Percentiles rank a stretch among this genome's conserved stretches.
Conservation (phyloP, 139 green algal genomes). For the Zygnema circumcarinatum region DNA sequence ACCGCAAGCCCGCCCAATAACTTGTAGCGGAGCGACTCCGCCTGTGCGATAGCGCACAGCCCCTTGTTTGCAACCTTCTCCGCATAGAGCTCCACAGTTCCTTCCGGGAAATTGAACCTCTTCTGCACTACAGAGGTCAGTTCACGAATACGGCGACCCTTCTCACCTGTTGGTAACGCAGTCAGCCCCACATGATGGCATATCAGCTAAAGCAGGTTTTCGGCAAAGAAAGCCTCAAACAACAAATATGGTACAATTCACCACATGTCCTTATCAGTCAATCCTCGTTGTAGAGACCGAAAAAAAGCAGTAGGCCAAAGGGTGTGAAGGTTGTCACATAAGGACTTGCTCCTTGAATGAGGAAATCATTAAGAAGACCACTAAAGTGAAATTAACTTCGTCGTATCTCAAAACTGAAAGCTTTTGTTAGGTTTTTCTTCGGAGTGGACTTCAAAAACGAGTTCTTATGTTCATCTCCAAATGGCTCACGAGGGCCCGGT, state of each 20-base stretch:
- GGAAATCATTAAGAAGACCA: too few species aligned
- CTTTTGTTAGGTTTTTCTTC: too few species aligned
- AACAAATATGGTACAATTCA: constrained; percentile 4
- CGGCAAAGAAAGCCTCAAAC: not conserved
- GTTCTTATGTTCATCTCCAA: too few species aligned
- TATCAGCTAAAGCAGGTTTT: not conserved
- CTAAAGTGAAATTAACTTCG: too few species aligned
- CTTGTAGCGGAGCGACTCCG: constrained; percentile 99
- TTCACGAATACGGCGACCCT: constrained; percentile 97
- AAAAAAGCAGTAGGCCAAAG: too few species aligned
- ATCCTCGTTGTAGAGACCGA: too few species aligned
- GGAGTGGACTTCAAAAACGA: too few species aligned
- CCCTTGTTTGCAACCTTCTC: constrained; percentile 98
- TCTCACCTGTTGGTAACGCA: constrained; percentile 80
- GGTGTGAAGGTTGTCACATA: too few species aligned
- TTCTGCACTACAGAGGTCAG: constrained; percentile 99
- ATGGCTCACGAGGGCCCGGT: too few species aligned
- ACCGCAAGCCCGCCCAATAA: constrained; percentile 97
- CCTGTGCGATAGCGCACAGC: constrained; percentile 97
- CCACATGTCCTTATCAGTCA: constrained; percentile 9
- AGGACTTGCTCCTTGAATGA: too few species aligned
- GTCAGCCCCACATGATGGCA: not conserved
- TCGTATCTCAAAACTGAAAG: too few species aligned
- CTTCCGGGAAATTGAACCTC: constrained; percentile 96
- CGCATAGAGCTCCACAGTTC: constrained; percentile 97